These are phyloP conservation scores for Cercospora sp. DNA, from an alignment of 2,329 filamentous ascomycete genomes.

Conservation along the genomic window DNA sequence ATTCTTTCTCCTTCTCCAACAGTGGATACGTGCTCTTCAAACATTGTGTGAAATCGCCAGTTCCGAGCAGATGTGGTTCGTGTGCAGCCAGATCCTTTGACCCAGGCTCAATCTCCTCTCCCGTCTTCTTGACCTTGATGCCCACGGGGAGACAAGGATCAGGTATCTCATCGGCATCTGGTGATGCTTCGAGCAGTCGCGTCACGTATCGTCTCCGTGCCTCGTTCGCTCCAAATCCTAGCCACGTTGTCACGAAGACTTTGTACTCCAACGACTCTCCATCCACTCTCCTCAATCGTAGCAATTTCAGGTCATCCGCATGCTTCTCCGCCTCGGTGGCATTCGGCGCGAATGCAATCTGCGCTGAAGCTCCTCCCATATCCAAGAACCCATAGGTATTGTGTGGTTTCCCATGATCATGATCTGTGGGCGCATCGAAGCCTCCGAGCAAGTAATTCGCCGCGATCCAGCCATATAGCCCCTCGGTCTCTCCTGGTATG, in stretches of 20 bases:
- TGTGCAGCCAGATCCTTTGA: constrained; percentile 44
- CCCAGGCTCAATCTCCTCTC: constrained; percentile 55
- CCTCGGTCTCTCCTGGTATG: constrained; percentile 93
- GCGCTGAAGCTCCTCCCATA: constrained; percentile 96
- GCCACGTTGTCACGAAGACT: constrained; percentile 94
- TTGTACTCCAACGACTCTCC: constrained; percentile 76
- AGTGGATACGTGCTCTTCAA: constrained; percentile 78
- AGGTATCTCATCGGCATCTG: constrained; percentile 70
- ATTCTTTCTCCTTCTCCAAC: constrained; percentile 84
- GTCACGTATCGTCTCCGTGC: constrained; percentile 84
- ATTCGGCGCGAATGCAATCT: constrained; percentile 97
- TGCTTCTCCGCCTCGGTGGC: constrained; percentile 86
- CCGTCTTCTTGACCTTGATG: constrained; percentile 71
- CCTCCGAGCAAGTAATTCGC: constrained; percentile 92
- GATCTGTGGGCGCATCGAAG: constrained; percentile 73
- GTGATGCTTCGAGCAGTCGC: constrained; percentile 66
- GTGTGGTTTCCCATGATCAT: constrained; percentile 81
- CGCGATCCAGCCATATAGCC: constrained; percentile 94
- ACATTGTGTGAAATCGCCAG: constrained; percentile 84
- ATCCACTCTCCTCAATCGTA: constrained; percentile 81
- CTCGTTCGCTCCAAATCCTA: constrained; percentile 95
- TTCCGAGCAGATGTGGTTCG: constrained; percentile 69
- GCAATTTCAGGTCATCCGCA: constrained; percentile 79
- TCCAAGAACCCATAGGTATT: constrained; percentile 97
- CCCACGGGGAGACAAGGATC: constrained; percentile 89